phyloP scores from a whole-genome alignment of 441 rosid species.

The Pelargonium myrrhifolium region DNA sequence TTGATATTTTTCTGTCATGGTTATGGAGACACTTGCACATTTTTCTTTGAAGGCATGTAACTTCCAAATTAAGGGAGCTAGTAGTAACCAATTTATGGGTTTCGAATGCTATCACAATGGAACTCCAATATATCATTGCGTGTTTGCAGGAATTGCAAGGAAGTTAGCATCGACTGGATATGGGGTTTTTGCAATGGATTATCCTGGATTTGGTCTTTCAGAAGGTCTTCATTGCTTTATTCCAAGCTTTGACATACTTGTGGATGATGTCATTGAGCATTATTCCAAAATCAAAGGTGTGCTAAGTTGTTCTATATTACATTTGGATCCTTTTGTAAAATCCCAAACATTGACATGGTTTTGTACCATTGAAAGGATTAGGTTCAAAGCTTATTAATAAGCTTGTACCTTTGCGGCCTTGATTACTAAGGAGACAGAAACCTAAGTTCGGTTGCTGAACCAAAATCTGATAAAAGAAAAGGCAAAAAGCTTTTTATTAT shows the following conservation, averaged over 20 bases:
- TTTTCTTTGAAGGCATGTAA: slow-evolving; percentile 79
- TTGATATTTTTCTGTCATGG: slow-evolving; percentile 85
- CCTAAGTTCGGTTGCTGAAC: no score
- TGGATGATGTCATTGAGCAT: slow-evolving; percentile 68
- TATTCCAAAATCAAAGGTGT: slow-evolving; percentile 67
- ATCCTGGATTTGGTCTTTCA: slow-evolving; percentile 87
- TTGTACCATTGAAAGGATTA: not conserved
- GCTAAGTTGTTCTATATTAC: not conserved
- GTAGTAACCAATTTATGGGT: slow-evolving; percentile 6
- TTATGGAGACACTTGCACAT: slow-evolving; percentile 93
- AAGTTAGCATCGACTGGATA: slow-evolving; percentile 55
- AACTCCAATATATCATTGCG: slow-evolving; percentile 9
- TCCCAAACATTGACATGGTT: not conserved
- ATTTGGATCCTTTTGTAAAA: not conserved
- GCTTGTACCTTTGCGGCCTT: not conserved
- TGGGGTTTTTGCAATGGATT: slow-evolving; percentile 89
- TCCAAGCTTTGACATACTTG: slow-evolving; percentile 62
- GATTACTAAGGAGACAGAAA: no score
- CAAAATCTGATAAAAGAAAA: no score
- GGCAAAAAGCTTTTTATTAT: no score
- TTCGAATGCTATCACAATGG: not conserved
- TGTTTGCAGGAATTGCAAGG: slow-evolving; percentile 50
- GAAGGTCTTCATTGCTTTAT: slow-evolving; percentile 77
- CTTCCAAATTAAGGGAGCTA: slow-evolving; percentile 7
- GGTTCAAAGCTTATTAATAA: not conserved